Percentiles rank a stretch among this genome's conserved stretches.
phyloP scores from a whole-genome alignment of 1,284 basidiomycete genomes.

The Papiliotrema nemorosa region DNA sequence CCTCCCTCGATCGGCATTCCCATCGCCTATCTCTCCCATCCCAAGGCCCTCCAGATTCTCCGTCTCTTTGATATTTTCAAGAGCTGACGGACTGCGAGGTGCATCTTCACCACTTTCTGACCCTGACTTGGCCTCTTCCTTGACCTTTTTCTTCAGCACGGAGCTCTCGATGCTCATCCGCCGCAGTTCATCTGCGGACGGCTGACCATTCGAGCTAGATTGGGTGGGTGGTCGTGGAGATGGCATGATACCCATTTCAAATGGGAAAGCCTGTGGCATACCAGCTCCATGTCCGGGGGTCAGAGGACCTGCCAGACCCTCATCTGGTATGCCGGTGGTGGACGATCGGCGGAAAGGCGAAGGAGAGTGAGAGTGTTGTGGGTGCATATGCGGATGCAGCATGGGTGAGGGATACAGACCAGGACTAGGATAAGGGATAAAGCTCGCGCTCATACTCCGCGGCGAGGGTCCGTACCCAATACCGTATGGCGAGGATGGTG shows the following conservation, averaged over 20 bases:
- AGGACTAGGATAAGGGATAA: constrained; percentile 18
- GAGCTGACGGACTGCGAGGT: constrained; percentile 12
- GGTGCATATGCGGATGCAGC: constrained; percentile 18
- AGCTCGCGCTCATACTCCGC: constrained; percentile 6
- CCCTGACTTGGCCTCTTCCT: neutral
- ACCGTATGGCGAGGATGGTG: constrained; percentile 9
- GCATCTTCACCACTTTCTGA: constrained; percentile 7
- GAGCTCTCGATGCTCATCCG: constrained; percentile 32
- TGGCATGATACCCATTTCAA: constrained; percentile 16
- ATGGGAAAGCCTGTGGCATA: neutral
- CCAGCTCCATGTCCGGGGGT: constrained; percentile 18
- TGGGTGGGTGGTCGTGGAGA: constrained; percentile 1
- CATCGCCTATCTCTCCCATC: constrained; percentile 3
- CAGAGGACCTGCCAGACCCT: constrained; percentile 33
- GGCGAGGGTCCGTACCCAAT: constrained; percentile 4
- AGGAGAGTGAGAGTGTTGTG: too few relatives aligned
- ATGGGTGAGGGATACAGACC: constrained; percentile 31
- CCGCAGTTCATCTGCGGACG: constrained; percentile 24
- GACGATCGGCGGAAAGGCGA: constrained; percentile 22
- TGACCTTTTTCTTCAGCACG: constrained; percentile 35
- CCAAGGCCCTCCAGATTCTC: neutral
- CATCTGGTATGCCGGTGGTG: constrained; percentile 5
- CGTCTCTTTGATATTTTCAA: constrained; percentile 7
- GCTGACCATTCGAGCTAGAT: constrained; percentile 6
- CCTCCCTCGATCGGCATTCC: neutral